phyloP scores from a whole-genome alignment of 352 stramenopile species.

The Pythium scleroteichum region DNA sequence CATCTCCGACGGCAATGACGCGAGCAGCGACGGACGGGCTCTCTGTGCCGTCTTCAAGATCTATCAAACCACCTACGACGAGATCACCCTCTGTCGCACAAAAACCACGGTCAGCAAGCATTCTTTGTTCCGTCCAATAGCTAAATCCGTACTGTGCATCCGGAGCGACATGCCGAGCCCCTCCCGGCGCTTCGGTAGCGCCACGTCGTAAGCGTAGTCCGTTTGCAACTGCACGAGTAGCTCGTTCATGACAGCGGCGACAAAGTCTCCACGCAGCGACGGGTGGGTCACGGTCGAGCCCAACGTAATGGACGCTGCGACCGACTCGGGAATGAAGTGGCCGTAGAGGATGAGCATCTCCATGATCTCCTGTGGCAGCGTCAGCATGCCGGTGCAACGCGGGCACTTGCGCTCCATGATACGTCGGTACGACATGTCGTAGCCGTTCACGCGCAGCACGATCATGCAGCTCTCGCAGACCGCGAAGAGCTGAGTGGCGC shows the following conservation, averaged over 20 bases:
- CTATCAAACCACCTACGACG: slow-evolving; percentile 78
- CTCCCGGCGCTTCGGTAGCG: slow-evolving; percentile 74
- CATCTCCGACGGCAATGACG: slow-evolving; percentile 76
- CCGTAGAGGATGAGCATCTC: slow-evolving; percentile 89
- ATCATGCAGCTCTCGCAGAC: slow-evolving; percentile 77
- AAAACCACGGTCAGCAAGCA: background rate
- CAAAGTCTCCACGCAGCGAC: slow-evolving; percentile 76
- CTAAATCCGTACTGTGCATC: slow-evolving; percentile 66
- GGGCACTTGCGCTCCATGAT: slow-evolving; percentile 81
- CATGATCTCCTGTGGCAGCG: slow-evolving; percentile 78
- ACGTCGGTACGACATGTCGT: slow-evolving; percentile 82
- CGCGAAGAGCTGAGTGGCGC: slow-evolving; percentile 62
- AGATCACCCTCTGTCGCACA: slow-evolving; percentile 62
- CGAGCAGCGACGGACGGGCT: slow-evolving; percentile 75
- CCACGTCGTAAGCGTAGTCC: slow-evolving; percentile 84
- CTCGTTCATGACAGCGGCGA: slow-evolving; percentile 84
- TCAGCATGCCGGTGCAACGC: slow-evolving; percentile 56
- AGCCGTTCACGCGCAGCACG: slow-evolving; percentile 61
- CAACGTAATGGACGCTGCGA: slow-evolving; percentile 63
- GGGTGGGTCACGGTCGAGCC: slow-evolving; percentile 71
- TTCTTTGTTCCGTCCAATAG: background rate
- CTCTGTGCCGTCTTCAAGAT: slow-evolving; percentile 81
- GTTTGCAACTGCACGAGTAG: slow-evolving; percentile 75
- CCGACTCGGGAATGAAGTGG: slow-evolving; percentile 72
- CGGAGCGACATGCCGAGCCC: slow-evolving; percentile 84